phyloP scores from a whole-genome alignment of 2,329 filamentous ascomycete species.

The Dactylellina leptospora region DNA sequence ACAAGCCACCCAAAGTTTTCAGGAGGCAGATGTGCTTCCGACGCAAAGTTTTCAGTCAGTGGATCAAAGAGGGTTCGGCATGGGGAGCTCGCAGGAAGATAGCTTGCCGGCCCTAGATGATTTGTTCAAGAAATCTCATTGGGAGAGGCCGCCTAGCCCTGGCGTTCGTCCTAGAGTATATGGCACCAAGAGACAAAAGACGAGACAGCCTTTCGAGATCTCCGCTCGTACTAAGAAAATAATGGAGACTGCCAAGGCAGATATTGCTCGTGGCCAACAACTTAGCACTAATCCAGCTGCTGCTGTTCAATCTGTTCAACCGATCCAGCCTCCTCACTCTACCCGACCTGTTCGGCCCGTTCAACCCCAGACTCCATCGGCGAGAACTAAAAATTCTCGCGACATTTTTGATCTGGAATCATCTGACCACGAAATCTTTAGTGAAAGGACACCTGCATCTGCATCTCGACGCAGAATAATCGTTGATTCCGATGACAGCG shows the following conservation, averaged over 20 bases:
- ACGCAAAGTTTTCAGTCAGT: too few relatives aligned
- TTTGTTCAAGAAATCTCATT: conserved; percentile 15
- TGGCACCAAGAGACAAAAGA: conserved; percentile 29
- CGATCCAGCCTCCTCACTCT: not conserved
- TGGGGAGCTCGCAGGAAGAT: conserved; percentile 13
- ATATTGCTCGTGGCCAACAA: not conserved
- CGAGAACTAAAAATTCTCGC: not conserved
- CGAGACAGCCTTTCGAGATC: not conserved
- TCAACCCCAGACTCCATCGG: conserved; percentile 3
- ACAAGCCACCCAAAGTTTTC: conserved; percentile 30
- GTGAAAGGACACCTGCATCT: conserved; percentile 15
- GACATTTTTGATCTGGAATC: conserved; percentile 40
- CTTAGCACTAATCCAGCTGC: not conserved
- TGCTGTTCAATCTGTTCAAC: not conserved
- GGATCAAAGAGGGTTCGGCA: too few relatives aligned
- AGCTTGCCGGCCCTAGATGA: conserved; percentile 16
- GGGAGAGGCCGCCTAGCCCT: conserved; percentile 27
- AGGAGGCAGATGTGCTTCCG: conserved; percentile 8
- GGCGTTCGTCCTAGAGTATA: conserved; percentile 4
- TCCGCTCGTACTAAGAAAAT: conserved; percentile 17
- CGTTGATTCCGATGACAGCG: conserved; percentile 38
- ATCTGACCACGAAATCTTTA: conserved; percentile 17
- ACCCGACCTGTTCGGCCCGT: not conserved
- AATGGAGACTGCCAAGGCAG: conserved; percentile 25
- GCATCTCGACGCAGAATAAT: conserved; percentile 11